A percentile compares a stretch with the other conserved stretches of the same genome.
Evolutionary conservation across 495 filamentous ascomycete genomes (phyloP).

Genomic region (Trichocladium antarcticum): DNA sequence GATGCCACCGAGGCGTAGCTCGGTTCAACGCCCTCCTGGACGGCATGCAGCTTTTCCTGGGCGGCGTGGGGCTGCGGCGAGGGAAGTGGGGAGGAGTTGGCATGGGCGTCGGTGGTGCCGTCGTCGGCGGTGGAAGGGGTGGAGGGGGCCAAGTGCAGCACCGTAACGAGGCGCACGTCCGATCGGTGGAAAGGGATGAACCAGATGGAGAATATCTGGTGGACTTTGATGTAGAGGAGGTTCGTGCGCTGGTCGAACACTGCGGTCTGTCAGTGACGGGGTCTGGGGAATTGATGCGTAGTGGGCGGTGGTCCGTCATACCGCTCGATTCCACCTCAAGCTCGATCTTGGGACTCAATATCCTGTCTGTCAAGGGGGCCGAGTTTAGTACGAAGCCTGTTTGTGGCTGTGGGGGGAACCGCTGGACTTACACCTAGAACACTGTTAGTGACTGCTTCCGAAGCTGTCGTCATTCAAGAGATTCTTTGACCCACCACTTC

Average conservation of each 20-base stretch:
- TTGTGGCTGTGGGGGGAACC: neutral
- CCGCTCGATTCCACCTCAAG: conserved; percentile 58
- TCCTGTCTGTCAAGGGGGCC: conserved; percentile 40
- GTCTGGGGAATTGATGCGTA: conserved; percentile 1
- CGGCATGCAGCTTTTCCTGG: conserved; percentile 7
- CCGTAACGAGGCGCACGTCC: conserved; percentile 57
- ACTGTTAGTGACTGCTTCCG: neutral
- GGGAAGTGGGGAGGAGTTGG: neutral
- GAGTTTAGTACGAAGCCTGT: neutral
- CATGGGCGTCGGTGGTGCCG: neutral
- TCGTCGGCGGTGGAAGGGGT: conserved; percentile 15
- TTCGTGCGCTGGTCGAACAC: conserved; percentile 56
- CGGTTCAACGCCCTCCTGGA: conserved; percentile 11
- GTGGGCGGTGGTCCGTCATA: conserved; percentile 24
- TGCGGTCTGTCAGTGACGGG: conserved; percentile 16
- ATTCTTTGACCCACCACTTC: conserved; percentile 47
- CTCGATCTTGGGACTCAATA: conserved; percentile 63
- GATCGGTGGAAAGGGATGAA: conserved; percentile 61
- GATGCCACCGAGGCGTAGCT: conserved; percentile 20
- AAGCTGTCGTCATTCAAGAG: too few species aligned
- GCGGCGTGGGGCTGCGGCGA: neutral
- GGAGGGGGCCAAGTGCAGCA: conserved; percentile 50
- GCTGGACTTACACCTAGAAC: neutral
- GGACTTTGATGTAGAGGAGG: conserved; percentile 57
- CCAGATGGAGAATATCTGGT: conserved; percentile 66